Conservation (phyloP, 2,329 filamentous ascomycete genomes). For the Hypoxylon sp. region DNA sequence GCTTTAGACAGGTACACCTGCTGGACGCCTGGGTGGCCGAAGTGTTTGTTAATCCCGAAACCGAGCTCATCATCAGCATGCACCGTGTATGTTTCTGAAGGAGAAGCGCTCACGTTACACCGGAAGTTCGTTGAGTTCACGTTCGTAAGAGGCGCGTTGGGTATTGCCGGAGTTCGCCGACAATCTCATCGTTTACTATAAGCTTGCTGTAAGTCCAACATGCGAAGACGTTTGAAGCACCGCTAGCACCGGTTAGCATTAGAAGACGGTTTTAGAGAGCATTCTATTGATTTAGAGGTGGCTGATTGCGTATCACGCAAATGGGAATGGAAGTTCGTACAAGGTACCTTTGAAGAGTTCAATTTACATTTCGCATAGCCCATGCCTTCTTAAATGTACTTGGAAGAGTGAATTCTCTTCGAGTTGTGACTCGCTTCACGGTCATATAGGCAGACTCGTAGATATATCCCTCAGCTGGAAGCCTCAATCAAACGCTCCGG, state of each 20-base stretch:
- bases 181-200: slow-evolving; percentile 42
- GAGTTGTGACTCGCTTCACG: too few relatives aligned
- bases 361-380: too few relatives aligned
- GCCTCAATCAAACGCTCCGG: too few relatives aligned
- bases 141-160: slow-evolving; percentile 42
- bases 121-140: slow-evolving; percentile 46
- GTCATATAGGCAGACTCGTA: too few relatives aligned
- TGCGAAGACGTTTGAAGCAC: slow-evolving; percentile 12
- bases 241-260: slow-evolving; percentile 10
- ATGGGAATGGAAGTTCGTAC: too few relatives aligned
- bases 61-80: slow-evolving; percentile 40
- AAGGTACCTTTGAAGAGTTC: too few relatives aligned
- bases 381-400: too few relatives aligned
- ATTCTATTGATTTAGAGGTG: slow-evolving; percentile 3
- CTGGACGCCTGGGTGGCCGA: slow-evolving; percentile 47
- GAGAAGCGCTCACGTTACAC: slow-evolving; percentile 40
- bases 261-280: neutral
- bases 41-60: slow-evolving; percentile 43
- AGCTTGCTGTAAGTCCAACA: slow-evolving; percentile 47
- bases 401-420: too few relatives aligned
- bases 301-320: too few relatives aligned
- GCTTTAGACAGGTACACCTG: slow-evolving; percentile 43
- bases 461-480: too few relatives aligned
- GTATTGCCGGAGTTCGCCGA: slow-evolving; percentile 45
- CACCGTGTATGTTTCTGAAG: slow-evolving; percentile 32